Evolutionary conservation across 352 stramenopile species (phyloP), one percentile per base, ranked within the genome.

Genomic region (Phytopythium litorale): DNA sequence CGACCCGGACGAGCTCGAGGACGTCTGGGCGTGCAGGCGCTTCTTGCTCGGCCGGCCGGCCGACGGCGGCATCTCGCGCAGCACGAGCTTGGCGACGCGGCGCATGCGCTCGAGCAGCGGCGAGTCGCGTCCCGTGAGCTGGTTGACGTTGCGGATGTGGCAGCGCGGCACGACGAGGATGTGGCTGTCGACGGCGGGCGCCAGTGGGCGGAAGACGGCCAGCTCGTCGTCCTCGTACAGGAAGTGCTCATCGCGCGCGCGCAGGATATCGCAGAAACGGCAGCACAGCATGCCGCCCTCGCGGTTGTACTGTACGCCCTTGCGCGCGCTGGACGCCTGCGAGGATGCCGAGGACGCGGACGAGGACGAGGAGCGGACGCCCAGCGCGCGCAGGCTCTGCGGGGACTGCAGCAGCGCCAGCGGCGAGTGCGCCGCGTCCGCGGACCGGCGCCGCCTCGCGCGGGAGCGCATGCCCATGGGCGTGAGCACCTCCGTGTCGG

Each of bases 121-220:
- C 21, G 75, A 60, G 62, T 95, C 76, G n/a, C 78, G 60, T 0
- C 65, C 53, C 5, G 81, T 91, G 32, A 95, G 74, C 54, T 85
- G 76, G 66, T 93, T 95, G 40, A 95, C 82, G 68, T 95, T 94
- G 46, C 84, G 87, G 46, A 95, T 90, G 71, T 95, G 87, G 46
- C 78, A 79, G 33, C 84, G 84, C 19, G 87, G 87, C 46, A 95
- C 87, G 32, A 96, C 84, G 49, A 96, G 67, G 23, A 94, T 82
- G 65, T 96, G 87, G 42, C 78, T 89, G 21, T 78, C 71, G 18
- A 82, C 81, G 30, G 89, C 84, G 4, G 85, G 84, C 23, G 73
- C 63, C 40, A 96, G 67, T 16, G 87, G 87, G 0, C 81, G 83
- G 61, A 96, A 94, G 4, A 96, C 84, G 2, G 78, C 81, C 37